Evolutionary conservation across 2,329 filamentous ascomycete genomes (phyloP).

Genomic region (Coniochaeta prunicola): DNA sequence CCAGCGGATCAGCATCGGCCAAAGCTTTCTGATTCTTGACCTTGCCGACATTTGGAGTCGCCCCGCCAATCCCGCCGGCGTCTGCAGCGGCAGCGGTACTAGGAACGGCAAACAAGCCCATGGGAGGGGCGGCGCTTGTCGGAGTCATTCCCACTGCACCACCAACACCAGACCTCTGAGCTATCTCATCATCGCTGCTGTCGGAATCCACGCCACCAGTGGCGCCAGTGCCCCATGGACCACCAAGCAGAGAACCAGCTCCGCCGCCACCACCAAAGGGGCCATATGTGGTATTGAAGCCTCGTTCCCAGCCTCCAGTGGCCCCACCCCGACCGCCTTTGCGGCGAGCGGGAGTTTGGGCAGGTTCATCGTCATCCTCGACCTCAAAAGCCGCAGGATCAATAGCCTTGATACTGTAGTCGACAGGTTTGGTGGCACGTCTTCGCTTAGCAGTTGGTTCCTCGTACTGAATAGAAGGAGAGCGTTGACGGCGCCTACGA

Average conservation of each 20-base stretch:
- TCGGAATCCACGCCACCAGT: conserved; percentile 83
- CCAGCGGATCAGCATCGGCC: conserved; percentile 89
- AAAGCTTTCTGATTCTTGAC: conserved; percentile 88
- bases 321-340: conserved; percentile 53
- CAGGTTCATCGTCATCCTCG: conserved; percentile 64
- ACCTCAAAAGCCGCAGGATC: conserved; percentile 53
- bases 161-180: conserved; percentile 48
- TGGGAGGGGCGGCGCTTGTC: conserved; percentile 38
- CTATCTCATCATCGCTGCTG: conserved; percentile 89
- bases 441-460: conserved; percentile 41
- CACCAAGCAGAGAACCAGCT: conserved; percentile 62
- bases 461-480: conserved; percentile 53
- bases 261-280: conserved; percentile 86
- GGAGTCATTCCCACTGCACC: conserved; percentile 59
- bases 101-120: conserved; percentile 29
- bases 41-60: conserved; percentile 78
- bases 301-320: conserved; percentile 63
- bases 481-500: conserved; percentile 42
- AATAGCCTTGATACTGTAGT: conserved; percentile 80
- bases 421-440: conserved; percentile 58
- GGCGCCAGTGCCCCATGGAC: conserved; percentile 67
- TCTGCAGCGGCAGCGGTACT: conserved; percentile 7
- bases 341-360: conserved; percentile 58
- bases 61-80: conserved; percentile 25
- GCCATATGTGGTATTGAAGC: conserved; percentile 80